Base-by-base conservation (phyloP, 306 rosid genomes). In the Canavalia gladiata region DNA sequence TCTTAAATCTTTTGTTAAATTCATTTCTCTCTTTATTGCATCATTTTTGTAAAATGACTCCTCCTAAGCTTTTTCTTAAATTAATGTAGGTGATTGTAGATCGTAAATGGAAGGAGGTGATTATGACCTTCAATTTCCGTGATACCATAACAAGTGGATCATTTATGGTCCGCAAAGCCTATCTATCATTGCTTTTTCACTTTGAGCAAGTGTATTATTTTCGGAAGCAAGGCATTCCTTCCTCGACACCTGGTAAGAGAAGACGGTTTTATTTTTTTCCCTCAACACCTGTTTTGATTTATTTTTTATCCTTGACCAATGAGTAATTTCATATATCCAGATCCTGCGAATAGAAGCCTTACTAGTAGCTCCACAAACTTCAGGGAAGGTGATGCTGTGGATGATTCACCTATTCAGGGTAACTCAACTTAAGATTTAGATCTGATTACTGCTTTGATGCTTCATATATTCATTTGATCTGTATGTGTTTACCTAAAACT, bases 141-240 rank as follows among this genome's bases (percentile, higher is more conserved):
- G 74, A 90, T 2, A 89, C 94, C 59, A 83, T 92, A 76, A 90
- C 95, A 7, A 92, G 92, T 1, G 92, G 89, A 12, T 94, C 98
- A 46, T 94, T 90, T 83, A 90, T 88, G 68, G 83, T 94, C 55
- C 85, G 98, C 67, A 94, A 86, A 84, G 87, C 85, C 86, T 94
- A 92, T 75, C 83, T 75, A 31, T 90, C 96, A 1, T 78, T 92
- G 90, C 94, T 94, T 67, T 92, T 86, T 87, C 91, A 89, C 84
- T 94, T 92, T 31, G 98, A 92, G 94, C 98, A 94, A 88, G 93
- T 82, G 66, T 92, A 94, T 83, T 92, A 86, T 84, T 84, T 94
- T 86, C 86, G 77, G 73, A 90, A 82, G 84, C 89, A 88, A 84
- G 87, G 66, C 30, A 75, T 80, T 83, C 82, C 86, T 56, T 8